A percentile compares a stretch with the other conserved stretches of the same genome.
Evolutionary conservation across 1,284 basidiomycete species (phyloP).

Genomic region (Pterulicium gracile): DNA sequence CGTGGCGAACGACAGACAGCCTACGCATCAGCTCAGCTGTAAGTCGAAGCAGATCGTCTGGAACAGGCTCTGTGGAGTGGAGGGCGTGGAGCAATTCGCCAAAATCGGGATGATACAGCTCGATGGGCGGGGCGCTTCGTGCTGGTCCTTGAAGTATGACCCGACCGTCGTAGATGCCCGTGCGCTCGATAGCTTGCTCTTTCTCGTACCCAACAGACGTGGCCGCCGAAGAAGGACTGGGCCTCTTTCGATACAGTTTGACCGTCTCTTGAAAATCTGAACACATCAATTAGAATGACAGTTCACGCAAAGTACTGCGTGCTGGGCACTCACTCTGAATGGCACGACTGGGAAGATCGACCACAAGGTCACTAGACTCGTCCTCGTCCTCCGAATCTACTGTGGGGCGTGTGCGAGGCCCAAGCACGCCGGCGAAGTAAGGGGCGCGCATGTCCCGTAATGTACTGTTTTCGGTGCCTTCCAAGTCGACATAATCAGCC

Average conservation of each 20-base stretch:
- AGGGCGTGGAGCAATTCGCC: constrained; percentile 6
- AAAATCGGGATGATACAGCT: constrained; percentile 9
- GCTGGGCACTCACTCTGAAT: neutral
- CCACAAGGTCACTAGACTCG: neutral
- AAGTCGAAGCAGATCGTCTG: constrained; percentile 3
- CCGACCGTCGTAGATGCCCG: neutral
- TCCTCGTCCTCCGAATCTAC: neutral
- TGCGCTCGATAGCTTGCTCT: neutral
- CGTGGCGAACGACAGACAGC: neutral
- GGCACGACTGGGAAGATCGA: neutral
- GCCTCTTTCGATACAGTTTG: neutral
- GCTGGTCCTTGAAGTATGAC: neutral
- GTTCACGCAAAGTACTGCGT: too few species aligned
- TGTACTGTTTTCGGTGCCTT: neutral
- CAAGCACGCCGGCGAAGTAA: neutral
- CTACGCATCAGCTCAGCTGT: constrained; percentile 8
- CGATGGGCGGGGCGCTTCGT: constrained; percentile 7
- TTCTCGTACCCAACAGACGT: neutral
- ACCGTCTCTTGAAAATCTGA: neutral
- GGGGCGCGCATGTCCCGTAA: neutral
- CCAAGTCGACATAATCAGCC: neutral
- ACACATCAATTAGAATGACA: neutral
- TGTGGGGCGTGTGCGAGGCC: neutral
- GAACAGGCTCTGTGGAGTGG: neutral
- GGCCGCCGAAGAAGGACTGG: neutral